These are phyloP conservation scores for Sordariomycetes sp. DNA, from an alignment of 2,329 filamentous ascomycete genomes.

Conservation along the genomic window DNA sequence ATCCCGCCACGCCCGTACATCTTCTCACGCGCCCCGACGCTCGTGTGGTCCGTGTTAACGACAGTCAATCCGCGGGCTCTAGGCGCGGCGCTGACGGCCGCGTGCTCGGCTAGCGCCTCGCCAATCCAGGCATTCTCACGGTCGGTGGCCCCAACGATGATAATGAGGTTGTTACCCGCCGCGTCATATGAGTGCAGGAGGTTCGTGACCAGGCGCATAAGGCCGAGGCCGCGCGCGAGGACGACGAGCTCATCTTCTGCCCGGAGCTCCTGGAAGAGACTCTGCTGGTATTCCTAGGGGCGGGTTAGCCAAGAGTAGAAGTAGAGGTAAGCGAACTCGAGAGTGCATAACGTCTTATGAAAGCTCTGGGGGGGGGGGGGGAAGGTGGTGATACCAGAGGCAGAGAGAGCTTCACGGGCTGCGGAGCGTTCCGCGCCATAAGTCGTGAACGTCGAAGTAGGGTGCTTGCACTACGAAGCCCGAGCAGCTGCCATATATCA, in stretches of 20 bases:
- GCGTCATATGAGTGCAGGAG: slow-evolving; percentile 94
- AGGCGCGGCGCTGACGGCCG: slow-evolving; percentile 72
- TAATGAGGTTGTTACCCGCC: slow-evolving; percentile 81
- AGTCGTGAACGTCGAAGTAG: neutral
- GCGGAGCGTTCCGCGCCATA: slow-evolving; percentile 23
- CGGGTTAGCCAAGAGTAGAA: neutral
- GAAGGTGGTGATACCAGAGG: slow-evolving; percentile 42
- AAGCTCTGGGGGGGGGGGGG: neutral
- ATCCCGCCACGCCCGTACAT: slow-evolving; percentile 84
- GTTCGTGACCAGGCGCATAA: slow-evolving; percentile 88
- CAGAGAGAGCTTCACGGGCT: slow-evolving; percentile 70
- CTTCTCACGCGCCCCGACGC: slow-evolving; percentile 74
- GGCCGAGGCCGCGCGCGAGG: slow-evolving; percentile 79
- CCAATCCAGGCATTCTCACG: slow-evolving; percentile 95
- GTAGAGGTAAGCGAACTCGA: neutral
- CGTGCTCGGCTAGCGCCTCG: slow-evolving; percentile 89
- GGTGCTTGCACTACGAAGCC: neutral
- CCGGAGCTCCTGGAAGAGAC: slow-evolving; percentile 81
- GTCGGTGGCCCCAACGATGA: slow-evolving; percentile 81
- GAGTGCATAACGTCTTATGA: neutral
- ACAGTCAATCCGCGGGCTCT: slow-evolving; percentile 76
- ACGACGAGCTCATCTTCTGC: slow-evolving; percentile 88
- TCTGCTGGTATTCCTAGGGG: slow-evolving; percentile 74
- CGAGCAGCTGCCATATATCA: neutral
- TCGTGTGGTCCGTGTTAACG: slow-evolving; percentile 91